phyloP scores from a whole-genome alignment of 345 rosid genomes.

The Rhodamnia rubescens region DNA sequence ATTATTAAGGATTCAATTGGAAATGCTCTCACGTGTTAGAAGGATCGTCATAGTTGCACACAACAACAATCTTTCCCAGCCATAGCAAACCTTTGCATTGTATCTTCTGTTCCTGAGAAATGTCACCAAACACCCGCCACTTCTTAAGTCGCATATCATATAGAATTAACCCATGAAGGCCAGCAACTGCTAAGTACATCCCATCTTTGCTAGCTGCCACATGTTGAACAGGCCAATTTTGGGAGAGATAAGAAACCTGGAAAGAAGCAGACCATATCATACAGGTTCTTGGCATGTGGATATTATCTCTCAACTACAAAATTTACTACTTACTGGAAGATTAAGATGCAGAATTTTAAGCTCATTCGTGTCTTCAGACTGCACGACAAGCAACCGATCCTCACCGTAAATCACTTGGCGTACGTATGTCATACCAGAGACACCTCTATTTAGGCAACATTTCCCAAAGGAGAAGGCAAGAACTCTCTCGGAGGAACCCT shows the following conservation, averaged over 20 bases:
- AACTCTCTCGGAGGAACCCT: conserved; percentile 71
- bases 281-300: conserved; percentile 3
- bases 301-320: neutral
- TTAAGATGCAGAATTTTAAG: conserved; percentile 82
- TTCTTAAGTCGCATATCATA: conserved; percentile 75
- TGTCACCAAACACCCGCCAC: conserved; percentile 96
- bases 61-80: conserved; percentile 89
- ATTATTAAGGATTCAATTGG: neutral
- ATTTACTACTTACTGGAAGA: conserved; percentile 65
- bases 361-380: conserved; percentile 89
- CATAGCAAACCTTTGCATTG: conserved; percentile 93
- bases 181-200: conserved; percentile 89
- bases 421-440: conserved; percentile 83
- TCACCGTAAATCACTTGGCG: conserved; percentile 95
- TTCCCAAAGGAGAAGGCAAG: conserved; percentile 92
- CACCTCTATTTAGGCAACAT: conserved; percentile 91
- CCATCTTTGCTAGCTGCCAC: conserved; percentile 99
- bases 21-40: conserved; percentile 56
- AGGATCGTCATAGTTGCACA: conserved; percentile 79
- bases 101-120: conserved; percentile 89
- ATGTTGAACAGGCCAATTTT: conserved; percentile 99
- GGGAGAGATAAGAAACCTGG: conserved; percentile 83
- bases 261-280: conserved; percentile 20
- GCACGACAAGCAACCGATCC: conserved; percentile 93
- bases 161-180: conserved; percentile 82